phyloP scores from a whole-genome alignment of 805 yeast genomes.

The Wickerhamiella azymoides region DNA sequence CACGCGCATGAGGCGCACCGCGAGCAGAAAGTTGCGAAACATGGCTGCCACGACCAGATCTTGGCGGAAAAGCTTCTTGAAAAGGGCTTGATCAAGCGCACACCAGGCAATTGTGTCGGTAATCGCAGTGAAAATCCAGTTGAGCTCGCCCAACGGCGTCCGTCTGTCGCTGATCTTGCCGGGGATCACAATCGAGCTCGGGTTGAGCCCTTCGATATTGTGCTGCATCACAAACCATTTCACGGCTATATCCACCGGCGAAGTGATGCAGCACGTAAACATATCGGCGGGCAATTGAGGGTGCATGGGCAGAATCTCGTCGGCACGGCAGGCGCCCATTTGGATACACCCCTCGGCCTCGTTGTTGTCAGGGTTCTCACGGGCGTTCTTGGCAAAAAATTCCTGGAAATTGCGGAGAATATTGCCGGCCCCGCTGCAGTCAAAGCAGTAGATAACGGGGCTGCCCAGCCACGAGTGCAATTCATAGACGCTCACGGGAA shows the following conservation, averaged over 20 bases:
- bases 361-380: constrained; percentile 37
- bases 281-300: constrained; percentile 93
- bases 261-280: constrained; percentile 87
- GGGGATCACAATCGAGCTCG: constrained; percentile 45
- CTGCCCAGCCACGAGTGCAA: constrained; percentile 96
- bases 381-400: constrained; percentile 79
- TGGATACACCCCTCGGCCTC: constrained; percentile 80
- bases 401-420: constrained; percentile 79
- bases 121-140: constrained; percentile 96
- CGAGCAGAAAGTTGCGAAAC: constrained; percentile 81
- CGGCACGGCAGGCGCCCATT: constrained; percentile 78
- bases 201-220: constrained; percentile 38
- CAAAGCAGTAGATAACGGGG: constrained; percentile 89
- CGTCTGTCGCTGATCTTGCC: constrained; percentile 86
- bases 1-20: constrained; percentile 86
- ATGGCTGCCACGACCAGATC: constrained; percentile 94
- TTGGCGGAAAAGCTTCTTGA: constrained; percentile 82
- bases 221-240: constrained; percentile 76
- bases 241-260: constrained; percentile 89
- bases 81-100: constrained; percentile 68
- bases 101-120: constrained; percentile 99
- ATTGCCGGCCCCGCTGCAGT: constrained; percentile 89
- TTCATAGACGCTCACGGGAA: constrained; percentile 90
- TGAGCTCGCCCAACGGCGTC: constrained; percentile 89
- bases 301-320: constrained; percentile 79